These are phyloP conservation scores for Biscogniauxia marginata DNA, from an alignment of 2,329 filamentous ascomycete genomes.

Conservation along the genomic window DNA sequence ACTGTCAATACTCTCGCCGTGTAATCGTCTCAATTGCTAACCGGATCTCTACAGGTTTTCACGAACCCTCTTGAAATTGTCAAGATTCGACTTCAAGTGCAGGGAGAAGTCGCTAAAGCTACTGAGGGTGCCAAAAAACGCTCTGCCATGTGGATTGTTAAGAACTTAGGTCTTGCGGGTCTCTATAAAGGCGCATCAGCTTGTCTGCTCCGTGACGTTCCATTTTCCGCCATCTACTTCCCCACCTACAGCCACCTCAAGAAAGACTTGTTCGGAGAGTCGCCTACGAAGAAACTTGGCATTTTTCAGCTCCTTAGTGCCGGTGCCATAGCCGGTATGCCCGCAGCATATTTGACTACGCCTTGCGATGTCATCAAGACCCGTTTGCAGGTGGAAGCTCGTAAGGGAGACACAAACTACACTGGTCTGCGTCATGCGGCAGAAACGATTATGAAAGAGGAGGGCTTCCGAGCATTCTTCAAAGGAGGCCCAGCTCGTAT, in stretches of 20 bases:
- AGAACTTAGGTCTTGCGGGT: constrained; percentile 88
- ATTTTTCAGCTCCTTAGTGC: constrained; percentile 88
- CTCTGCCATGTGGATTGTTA: constrained; percentile 96
- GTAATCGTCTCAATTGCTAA: constrained; percentile 11
- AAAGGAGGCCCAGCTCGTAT: constrained; percentile 97
- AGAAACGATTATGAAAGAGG: constrained; percentile 78
- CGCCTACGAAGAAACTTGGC: constrained; percentile 80
- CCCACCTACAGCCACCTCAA: constrained; percentile 94
- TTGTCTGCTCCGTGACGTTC: constrained; percentile 91
- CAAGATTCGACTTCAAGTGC: constrained; percentile 96
- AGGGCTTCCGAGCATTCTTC: constrained; percentile 96
- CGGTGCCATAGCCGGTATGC: constrained; percentile 92
- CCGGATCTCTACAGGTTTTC: constrained; percentile 62
- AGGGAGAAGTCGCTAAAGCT: constrained; percentile 90
- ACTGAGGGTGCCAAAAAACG: constrained; percentile 80
- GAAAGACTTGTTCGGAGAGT: constrained; percentile 89
- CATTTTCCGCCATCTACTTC: constrained; percentile 99
- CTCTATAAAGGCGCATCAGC: constrained; percentile 96
- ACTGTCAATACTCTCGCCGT: constrained; percentile 3
- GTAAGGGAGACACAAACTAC: constrained; percentile 90
- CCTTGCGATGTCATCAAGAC: constrained; percentile 99
- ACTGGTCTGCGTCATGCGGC: constrained; percentile 85
- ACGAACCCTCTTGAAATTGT: constrained; percentile 98
- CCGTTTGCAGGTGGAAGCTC: constrained; percentile 91
- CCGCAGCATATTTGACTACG: constrained; percentile 90